phyloP scores from a whole-genome alignment of 2,329 filamentous ascomycete species.

The Diaporthe aspalathi region DNA sequence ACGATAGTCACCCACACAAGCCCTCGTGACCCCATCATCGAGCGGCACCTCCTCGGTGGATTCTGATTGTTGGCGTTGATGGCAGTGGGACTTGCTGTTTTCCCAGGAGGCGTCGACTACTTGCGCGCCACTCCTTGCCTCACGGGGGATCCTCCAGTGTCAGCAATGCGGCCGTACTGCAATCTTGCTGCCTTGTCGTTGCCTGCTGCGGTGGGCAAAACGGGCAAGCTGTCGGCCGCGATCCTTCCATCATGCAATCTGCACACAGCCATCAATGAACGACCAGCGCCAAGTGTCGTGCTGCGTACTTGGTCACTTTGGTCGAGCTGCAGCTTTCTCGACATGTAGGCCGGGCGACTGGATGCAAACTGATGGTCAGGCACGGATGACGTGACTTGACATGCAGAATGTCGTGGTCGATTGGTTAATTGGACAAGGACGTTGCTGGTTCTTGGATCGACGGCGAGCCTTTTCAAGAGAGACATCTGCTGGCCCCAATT shows the following conservation, averaged over 20 bases:
- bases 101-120: not conserved
- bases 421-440: slow-evolving; percentile 5
- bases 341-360: not conserved
- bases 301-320: not conserved
- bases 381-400: slow-evolving; percentile 15
- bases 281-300: too few relatives aligned
- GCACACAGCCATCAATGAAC: not conserved
- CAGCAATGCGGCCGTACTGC: not conserved
- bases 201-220: not conserved
- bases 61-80: not conserved
- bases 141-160: not conserved
- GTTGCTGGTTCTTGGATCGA: slow-evolving; percentile 7
- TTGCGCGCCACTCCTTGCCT: not conserved
- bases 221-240: not conserved
- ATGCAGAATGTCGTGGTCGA: slow-evolving; percentile 12
- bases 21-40: not conserved
- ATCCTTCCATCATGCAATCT: slow-evolving; percentile 23
- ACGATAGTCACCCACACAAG: not conserved
- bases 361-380: not conserved
- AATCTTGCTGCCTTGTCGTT: slow-evolving; percentile 11
- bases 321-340: not conserved
- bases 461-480: slow-evolving; percentile 1
- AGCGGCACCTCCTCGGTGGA: not conserved
- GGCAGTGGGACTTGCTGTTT: not conserved
- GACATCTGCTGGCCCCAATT: not conserved